Conservation (phyloP, 1,284 basidiomycete species). For the Leccinum pachyderme region DNA sequence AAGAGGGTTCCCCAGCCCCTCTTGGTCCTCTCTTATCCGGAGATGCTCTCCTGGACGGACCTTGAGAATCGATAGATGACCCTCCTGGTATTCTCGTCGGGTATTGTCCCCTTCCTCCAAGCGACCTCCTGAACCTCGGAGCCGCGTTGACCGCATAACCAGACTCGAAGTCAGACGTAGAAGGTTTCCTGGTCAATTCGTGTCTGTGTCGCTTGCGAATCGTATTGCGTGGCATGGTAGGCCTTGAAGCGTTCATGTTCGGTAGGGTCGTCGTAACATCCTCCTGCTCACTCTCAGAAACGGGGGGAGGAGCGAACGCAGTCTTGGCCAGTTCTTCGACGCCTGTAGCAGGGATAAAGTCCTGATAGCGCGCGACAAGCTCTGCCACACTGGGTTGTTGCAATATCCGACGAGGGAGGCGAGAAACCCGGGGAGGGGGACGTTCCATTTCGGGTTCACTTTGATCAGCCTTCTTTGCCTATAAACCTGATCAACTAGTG, state of each 20-base stretch:
- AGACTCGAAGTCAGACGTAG: constrained; percentile 82
- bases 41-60: constrained; percentile 62
- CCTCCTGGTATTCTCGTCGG: constrained; percentile 49
- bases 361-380: constrained; percentile 80
- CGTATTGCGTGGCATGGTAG: constrained; percentile 36
- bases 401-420: constrained; percentile 64
- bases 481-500: constrained; percentile 3
- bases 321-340: constrained; percentile 68
- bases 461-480: constrained; percentile 23
- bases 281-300: constrained; percentile 75
- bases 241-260: constrained; percentile 24
- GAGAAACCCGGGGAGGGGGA: constrained; percentile 46
- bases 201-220: constrained; percentile 49
- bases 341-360: constrained; percentile 68
- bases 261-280: constrained; percentile 36
- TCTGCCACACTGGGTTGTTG: constrained; percentile 76
- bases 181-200: constrained; percentile 51
- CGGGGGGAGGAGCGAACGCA: constrained; percentile 53
- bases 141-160: constrained; percentile 88
- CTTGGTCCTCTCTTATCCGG: constrained; percentile 62
- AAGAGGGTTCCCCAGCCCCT: constrained; percentile 37
- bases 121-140: constrained; percentile 49
- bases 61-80: constrained; percentile 52
- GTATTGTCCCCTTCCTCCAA: constrained; percentile 40
- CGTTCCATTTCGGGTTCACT: constrained; percentile 17